Conservation (phyloP, 176 grass and related monocot genomes). For the Thalia dealbata region DNA sequence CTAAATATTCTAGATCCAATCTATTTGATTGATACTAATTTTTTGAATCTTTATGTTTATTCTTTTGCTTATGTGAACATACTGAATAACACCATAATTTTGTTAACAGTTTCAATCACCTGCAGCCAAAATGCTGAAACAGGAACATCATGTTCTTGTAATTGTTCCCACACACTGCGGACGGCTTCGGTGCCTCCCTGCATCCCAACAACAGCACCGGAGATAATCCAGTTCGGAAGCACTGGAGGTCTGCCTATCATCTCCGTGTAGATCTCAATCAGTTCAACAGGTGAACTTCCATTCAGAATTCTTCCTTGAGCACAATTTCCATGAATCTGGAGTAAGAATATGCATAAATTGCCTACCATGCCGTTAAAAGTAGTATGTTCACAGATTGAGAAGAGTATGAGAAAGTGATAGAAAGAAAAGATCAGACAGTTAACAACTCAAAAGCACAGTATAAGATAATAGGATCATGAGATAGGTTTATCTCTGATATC, state of each 20-base stretch:
- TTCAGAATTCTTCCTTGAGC: slow-evolving; percentile 58
- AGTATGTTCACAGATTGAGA: background rate
- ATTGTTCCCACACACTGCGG: slow-evolving; percentile 50
- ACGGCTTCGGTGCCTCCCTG: slow-evolving; percentile 73
- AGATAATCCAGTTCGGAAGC: slow-evolving; percentile 79
- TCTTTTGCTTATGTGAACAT: background rate
- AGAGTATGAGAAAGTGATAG: too few species aligned
- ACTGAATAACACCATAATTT: too few species aligned
- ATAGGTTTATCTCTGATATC: background rate
- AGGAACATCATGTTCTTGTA: slow-evolving; percentile 60
- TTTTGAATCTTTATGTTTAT: background rate
- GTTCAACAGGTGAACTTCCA: slow-evolving; percentile 53
- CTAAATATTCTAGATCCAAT: too few species aligned
- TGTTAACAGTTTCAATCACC: slow-evolving; percentile 21
- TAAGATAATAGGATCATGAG: background rate
- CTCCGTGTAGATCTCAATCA: slow-evolving; percentile 63
- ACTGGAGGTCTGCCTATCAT: slow-evolving; percentile 56
- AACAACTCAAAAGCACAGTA: background rate
- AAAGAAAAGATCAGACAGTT: background rate
- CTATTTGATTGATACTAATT: too few species aligned
- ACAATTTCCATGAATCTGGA: slow-evolving; percentile 44
- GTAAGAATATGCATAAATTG: background rate
- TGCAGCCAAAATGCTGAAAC: slow-evolving; percentile 88
- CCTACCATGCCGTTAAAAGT: background rate
- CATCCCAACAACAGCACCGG: slow-evolving; percentile 74